phyloP scores from a whole-genome alignment of 345 rosid genomes.

The Arabidopsis arenosa region DNA sequence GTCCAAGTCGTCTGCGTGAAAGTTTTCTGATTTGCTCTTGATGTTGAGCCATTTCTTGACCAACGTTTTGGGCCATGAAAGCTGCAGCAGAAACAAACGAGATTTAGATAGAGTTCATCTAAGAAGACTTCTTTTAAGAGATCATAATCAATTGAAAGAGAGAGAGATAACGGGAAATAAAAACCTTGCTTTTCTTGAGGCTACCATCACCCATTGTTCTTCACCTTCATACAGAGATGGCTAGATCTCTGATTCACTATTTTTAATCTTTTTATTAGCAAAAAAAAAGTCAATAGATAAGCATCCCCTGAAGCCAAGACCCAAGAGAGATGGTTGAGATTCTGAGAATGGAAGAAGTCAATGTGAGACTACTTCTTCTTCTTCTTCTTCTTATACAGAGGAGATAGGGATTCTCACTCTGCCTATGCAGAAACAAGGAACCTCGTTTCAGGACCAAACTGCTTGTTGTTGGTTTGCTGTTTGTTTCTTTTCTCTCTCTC shows the following conservation, averaged over 20 bases:
- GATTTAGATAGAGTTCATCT: neutral
- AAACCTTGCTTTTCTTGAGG: slow-evolving; percentile 86
- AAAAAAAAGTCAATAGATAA: slow-evolving; percentile 1
- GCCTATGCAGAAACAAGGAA: slow-evolving; percentile 24
- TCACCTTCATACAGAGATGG: slow-evolving; percentile 52
- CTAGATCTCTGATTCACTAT: slow-evolving; percentile 25
- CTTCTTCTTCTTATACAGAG: neutral
- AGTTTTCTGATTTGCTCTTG: slow-evolving; percentile 78
- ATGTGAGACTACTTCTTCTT: slow-evolving; percentile 44
- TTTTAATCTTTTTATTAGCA: neutral
- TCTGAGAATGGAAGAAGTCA: slow-evolving; percentile 60
- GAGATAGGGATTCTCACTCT: too few relatives aligned
- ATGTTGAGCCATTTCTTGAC: slow-evolving; percentile 96
- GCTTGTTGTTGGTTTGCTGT: slow-evolving; percentile 12
- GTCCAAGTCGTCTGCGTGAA: slow-evolving; percentile 58
- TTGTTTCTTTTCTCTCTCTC: slow-evolving; percentile 22
- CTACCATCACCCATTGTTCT: slow-evolving; percentile 85
- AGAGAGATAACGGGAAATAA: neutral
- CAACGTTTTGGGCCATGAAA: slow-evolving; percentile 95
- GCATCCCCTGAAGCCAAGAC: slow-evolving; percentile 20
- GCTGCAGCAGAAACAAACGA: slow-evolving; percentile 48
- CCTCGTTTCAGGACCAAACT: slow-evolving; percentile 24
- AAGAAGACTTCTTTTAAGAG: neutral
- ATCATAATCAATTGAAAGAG: neutral
- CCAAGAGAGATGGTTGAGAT: slow-evolving; percentile 48